Conservation (phyloP, 192 early-diverging fungal species). For the Chytriomyces sp. region DNA sequence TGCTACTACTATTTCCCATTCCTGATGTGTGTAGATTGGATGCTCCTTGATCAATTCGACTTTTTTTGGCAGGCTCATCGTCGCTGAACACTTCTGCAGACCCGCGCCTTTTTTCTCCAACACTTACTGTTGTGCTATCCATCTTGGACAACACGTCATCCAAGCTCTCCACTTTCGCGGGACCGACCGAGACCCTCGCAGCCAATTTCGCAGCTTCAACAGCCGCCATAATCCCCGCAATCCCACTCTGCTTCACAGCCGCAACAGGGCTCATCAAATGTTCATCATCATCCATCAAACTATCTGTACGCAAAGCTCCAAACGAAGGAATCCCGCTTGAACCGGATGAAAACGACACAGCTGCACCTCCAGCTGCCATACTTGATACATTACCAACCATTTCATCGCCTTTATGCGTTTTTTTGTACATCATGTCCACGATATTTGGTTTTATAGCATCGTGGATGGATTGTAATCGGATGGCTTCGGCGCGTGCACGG, state of each 20-base stretch:
- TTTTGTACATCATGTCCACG: constrained; percentile 45
- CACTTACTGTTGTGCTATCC: not conserved
- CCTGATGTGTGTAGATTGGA: no score
- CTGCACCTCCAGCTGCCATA: not conserved
- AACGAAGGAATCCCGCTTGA: not conserved
- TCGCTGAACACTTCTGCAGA: not conserved
- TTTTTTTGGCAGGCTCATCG: not conserved
- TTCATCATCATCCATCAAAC: not conserved
- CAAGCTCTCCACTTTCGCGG: constrained; percentile 10
- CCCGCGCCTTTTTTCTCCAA: constrained; percentile 11
- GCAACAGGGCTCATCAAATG: not conserved
- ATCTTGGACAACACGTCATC: constrained; percentile 35
- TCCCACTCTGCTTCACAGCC: not conserved
- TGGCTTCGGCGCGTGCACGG: constrained; percentile 59
- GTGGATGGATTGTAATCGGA: constrained; percentile 59
- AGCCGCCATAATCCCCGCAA: constrained; percentile 18
- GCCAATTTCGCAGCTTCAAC: not conserved
- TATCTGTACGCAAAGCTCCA: not conserved
- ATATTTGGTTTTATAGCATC: constrained; percentile 61
- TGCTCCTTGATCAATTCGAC: constrained; percentile 10
- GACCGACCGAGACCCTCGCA: not conserved
- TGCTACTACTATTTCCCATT: not conserved
- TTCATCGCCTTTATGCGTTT: constrained; percentile 51
- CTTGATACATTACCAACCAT: no score
- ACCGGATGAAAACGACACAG: no score